Evolutionary conservation across 768 basidiomycete genomes (phyloP), one percentile per base, ranked within the genome.

Genomic region (Trichaptum fuscoviolaceum): DNA sequence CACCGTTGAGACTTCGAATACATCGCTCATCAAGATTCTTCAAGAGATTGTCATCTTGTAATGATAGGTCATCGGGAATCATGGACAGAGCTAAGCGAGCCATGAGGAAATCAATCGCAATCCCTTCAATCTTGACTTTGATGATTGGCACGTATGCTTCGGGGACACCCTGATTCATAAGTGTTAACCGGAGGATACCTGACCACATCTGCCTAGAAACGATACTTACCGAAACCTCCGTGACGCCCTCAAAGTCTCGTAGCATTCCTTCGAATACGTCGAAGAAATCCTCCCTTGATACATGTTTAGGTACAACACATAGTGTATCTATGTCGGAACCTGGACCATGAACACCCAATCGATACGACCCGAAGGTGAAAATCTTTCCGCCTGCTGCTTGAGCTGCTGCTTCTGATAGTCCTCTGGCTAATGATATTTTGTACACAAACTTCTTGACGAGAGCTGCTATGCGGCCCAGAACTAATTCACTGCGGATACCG

Each of bases 341-440:
- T 36, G 96, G 97, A 15, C 93, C 94, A 77, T 99, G 97, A 24
- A 99, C 97, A 67, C 97, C 97, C 62, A 99, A 81, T 72, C 97
- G 91, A 82, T 98, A 99, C 63, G 96, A 98, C 57, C 97, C 97
- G 77, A 96, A 99, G 7, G 97, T 99, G 77, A 95, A 99, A 75
- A 99, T 99, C 82, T 99, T 96, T 69, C 96, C 97, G 63, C 97
- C 97, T 9, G 97, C 94, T 62, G 92, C 89, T 63, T 79, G 85
- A 9, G 96, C 96, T 1, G 93, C 91, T 23, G 89, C 78, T 69
- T 98, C 95, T 34, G 95, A 96, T 60, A 96, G 80, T 7, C 96
- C 96, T 57, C 84, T 85, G 58, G 85, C 79, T 66, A 96, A 75
- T 8, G 92, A 90, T 1, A 96, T 88, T 69, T 86, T 85, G 73